A percentile compares a stretch with the other conserved stretches of the same genome.
phyloP scores from a whole-genome alignment of 139 green algal genomes.

The Chlorella sp. region DNA sequence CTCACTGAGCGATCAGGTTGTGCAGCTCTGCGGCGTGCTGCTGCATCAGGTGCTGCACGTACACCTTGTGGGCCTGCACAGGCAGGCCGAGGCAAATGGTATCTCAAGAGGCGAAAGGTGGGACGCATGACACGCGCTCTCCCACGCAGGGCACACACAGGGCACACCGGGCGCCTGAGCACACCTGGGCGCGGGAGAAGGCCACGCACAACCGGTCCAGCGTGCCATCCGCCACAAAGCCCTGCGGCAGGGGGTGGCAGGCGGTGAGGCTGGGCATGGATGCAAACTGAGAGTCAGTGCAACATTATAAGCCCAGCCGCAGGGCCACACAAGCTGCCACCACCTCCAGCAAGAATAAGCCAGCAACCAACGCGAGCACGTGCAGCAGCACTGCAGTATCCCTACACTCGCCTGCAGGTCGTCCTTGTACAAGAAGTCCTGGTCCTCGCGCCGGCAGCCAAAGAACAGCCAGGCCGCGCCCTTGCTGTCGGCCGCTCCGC shows the following conservation, averaged over 20 bases:
- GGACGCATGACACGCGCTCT: too few species aligned
- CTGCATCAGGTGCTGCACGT: conserved; percentile 91
- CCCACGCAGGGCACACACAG: too few species aligned
- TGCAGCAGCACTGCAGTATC: too few species aligned
- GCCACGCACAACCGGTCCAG: conserved; percentile 81
- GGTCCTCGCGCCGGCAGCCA: conserved; percentile 77
- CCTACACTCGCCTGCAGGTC: conserved; percentile 47
- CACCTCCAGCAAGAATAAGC: too few species aligned
- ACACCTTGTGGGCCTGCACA: conserved; percentile 62
- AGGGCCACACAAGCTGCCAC: too few species aligned
- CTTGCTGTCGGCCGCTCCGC: conserved; percentile 31
- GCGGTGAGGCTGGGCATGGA: too few species aligned
- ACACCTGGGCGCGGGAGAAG: conserved; percentile 72
- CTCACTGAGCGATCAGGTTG: conserved; percentile 20
- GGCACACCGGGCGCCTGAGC: too few species aligned
- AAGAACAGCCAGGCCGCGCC: conserved; percentile 80
- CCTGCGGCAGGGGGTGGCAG: conserved; percentile 48
- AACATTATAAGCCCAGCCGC: too few species aligned
- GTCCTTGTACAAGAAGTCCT: conserved; percentile 88
- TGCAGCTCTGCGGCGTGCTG: conserved; percentile 66
- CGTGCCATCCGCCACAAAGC: conserved; percentile 70
- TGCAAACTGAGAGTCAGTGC: too few species aligned
- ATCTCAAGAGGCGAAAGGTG: too few species aligned
- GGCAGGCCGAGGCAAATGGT: too few species aligned
- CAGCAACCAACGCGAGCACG: too few species aligned